phyloP scores from a whole-genome alignment of 164 flowering plant species.

The Magnolia officinalis region DNA sequence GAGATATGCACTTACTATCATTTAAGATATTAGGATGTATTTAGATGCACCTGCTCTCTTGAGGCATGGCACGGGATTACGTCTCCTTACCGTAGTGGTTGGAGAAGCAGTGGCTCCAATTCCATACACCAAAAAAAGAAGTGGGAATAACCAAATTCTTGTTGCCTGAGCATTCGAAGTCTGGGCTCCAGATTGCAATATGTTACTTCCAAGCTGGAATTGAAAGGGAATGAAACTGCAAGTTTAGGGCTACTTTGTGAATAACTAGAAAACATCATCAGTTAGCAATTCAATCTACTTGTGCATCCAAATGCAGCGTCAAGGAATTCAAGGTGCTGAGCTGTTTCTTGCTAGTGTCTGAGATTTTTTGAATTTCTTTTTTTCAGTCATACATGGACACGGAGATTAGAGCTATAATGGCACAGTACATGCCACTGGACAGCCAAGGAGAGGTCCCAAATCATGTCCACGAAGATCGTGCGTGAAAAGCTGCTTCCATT shows the following conservation, averaged over 20 bases:
- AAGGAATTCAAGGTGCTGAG: background rate
- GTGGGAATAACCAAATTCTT: too few species aligned
- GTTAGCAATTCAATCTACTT: background rate
- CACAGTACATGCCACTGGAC: conserved; percentile 86
- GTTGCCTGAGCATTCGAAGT: background rate
- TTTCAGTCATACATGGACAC: conserved; percentile 70
- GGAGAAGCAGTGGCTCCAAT: too few species aligned
- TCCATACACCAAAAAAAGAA: too few species aligned
- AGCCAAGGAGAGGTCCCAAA: conserved; percentile 63
- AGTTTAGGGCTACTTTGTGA: background rate
- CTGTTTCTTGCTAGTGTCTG: background rate
- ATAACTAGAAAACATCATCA: background rate
- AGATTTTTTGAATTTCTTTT: conserved; percentile 1
- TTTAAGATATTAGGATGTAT: too few species aligned
- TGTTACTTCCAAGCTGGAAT: background rate
- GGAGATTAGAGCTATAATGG: conserved; percentile 83
- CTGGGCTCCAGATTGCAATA: background rate
- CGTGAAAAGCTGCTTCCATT: conserved; percentile 12
- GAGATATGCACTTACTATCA: too few species aligned
- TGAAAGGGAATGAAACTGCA: background rate
- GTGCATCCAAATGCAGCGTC: background rate
- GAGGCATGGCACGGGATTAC: too few species aligned
- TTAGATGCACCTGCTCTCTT: too few species aligned
- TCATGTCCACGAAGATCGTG: conserved; percentile 38
- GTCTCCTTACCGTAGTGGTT: too few species aligned